Evolutionary conservation across 257 asterid species (phyloP).

Genomic region (Nicotiana otophora): DNA sequence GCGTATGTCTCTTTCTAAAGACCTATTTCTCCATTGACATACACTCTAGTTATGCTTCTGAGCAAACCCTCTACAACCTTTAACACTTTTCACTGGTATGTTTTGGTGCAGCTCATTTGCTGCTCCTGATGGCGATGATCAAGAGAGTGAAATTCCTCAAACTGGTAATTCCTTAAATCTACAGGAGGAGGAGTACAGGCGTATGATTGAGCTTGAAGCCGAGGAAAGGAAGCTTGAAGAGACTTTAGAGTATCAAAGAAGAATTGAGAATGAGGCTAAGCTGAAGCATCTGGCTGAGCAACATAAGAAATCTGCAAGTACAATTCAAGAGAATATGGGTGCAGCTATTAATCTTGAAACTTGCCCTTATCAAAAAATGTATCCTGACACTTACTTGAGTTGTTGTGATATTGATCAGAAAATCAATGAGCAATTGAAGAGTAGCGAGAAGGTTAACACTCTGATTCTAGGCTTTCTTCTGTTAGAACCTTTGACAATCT

Average conservation of each 20-base stretch:
- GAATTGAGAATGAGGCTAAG: slow-evolving; percentile 93
- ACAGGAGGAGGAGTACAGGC: slow-evolving; percentile 67
- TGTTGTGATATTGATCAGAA: slow-evolving; percentile 27
- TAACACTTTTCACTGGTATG: slow-evolving; percentile 1
- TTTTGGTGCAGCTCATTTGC: slow-evolving; percentile 56
- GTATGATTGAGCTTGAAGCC: slow-evolving; percentile 80
- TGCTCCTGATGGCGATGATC: slow-evolving; percentile 44
- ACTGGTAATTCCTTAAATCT: slow-evolving; percentile 43
- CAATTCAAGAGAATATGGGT: slow-evolving; percentile 32
- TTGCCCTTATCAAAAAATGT: slow-evolving; percentile 11
- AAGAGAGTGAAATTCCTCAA: slow-evolving; percentile 29
- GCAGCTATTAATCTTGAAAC: slow-evolving; percentile 26
- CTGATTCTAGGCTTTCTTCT: slow-evolving; percentile 6
- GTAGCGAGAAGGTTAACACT: slow-evolving; percentile 30
- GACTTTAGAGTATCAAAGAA: slow-evolving; percentile 89
- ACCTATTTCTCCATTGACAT: neutral
- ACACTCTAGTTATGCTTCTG: neutral
- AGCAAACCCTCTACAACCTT: neutral
- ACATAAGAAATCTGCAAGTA: slow-evolving; percentile 33
- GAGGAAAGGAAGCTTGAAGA: slow-evolving; percentile 99
- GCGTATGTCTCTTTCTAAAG: slow-evolving; percentile 34
- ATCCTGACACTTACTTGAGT: slow-evolving; percentile 29
- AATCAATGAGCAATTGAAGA: slow-evolving; percentile 30
- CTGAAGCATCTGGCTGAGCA: slow-evolving; percentile 84
- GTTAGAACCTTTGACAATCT: neutral